Evolutionary conservation across 768 basidiomycete species (phyloP).

Genomic region (Gymnopilus dilepis): DNA sequence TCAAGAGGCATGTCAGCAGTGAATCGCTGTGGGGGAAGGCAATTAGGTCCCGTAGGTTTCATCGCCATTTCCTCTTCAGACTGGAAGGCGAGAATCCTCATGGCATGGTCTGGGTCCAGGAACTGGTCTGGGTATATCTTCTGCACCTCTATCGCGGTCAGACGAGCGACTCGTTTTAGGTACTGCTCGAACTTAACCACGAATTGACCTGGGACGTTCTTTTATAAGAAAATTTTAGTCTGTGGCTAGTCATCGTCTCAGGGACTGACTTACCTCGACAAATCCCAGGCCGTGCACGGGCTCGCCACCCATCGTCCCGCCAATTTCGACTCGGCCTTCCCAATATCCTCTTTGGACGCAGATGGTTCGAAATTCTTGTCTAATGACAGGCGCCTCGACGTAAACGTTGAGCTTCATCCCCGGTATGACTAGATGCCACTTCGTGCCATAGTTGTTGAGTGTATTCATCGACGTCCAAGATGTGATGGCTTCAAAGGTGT

Average conservation of each 20-base stretch:
- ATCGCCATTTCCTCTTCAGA: neutral
- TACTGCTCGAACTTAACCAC: neutral
- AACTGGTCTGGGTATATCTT: constrained; percentile 1
- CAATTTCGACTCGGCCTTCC: neutral
- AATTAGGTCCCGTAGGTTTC: neutral
- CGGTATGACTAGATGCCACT: neutral
- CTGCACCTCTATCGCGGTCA: neutral
- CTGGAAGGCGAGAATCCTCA: constrained; percentile 4
- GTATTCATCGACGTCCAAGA: constrained; percentile 8
- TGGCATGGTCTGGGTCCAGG: constrained; percentile 3
- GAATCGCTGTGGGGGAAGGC: neutral
- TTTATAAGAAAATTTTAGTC: neutral
- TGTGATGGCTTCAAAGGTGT: neutral
- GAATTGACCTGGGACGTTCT: constrained; percentile 1
- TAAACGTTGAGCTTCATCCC: neutral
- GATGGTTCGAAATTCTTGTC: constrained; percentile 1
- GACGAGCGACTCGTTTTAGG: neutral
- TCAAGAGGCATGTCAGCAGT: constrained; percentile 1
- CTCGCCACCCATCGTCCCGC: neutral
- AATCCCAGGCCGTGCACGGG: constrained; percentile 2
- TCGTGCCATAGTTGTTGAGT: constrained; percentile 5
- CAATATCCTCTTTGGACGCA: constrained; percentile 5
- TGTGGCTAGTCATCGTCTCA: neutral
- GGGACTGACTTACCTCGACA: neutral
- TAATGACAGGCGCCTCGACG: neutral